Base-by-base conservation (phyloP, 371 early-diverging fungal species). In the Choanephora cucurbitarum region DNA sequence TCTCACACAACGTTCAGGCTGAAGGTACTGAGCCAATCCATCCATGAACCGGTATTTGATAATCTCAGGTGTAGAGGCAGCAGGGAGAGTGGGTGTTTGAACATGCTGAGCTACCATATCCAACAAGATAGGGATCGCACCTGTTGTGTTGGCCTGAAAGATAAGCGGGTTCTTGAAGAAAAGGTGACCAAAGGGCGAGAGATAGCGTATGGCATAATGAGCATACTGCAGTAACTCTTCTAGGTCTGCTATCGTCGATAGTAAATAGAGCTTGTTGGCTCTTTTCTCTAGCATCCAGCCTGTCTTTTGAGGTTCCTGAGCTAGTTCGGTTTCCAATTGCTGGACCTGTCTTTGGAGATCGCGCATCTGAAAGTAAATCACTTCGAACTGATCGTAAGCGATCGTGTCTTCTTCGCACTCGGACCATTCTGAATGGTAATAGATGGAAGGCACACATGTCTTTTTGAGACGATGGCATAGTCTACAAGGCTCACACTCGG, bases 181-280 rank as follows among this genome's bases (percentile, higher is more conserved):
- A 2, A 48, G 28, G 4, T 42, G 18, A 18, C 56, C 56, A 49
- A 56, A 56, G 2, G 56, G 56, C 5, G 56, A 56, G 7, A 56
- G 18, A 15, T 48, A 56, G 19, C 56, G 56, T 14, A 56, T 31
- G 15, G 48, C 39, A 14, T 40, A 18, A 13, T 41, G 39, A 3
- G 42, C 24, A 44, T 48, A 56, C 4, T 23, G 14, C 17, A 40
- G 17, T 10, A 56, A 40, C 13, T 56, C 56, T 14, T 56, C 28
- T 3, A 56, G 15, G 19, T 19, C 24, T 1, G 39, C 32, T 0
- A 56, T 56, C 19, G 31, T 31, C 4, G 49, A 39, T 13, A 23
- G 11, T 0, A 56, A 48, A 11, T 18, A 15, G 15, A 56, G 19
- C 28, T 56, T 23, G 9, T 40, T 48, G 10, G 47, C 31, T 18